Evolutionary conservation across 768 basidiomycete genomes (phyloP).

Genomic region (Macrolepiota albuminosa): DNA sequence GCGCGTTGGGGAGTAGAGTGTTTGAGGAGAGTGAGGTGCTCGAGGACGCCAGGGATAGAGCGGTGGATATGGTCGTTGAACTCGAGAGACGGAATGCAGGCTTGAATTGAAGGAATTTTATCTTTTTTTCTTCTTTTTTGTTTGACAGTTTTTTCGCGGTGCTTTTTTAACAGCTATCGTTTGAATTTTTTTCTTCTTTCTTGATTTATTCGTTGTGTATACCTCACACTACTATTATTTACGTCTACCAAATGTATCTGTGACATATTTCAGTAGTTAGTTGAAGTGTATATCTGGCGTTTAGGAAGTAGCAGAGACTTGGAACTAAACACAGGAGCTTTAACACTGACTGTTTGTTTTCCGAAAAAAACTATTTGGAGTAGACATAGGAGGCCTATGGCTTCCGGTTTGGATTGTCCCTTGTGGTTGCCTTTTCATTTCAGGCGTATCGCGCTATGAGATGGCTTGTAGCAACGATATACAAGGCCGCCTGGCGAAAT

Average conservation of each 20-base stretch:
- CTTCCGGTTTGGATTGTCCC: no score
- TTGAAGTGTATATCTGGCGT: no score
- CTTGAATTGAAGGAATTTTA: background rate
- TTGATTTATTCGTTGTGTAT: background rate
- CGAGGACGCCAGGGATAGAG: conserved; percentile 74
- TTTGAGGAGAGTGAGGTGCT: conserved; percentile 37
- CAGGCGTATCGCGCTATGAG: no score
- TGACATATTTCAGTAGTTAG: no score
- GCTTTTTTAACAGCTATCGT: background rate
- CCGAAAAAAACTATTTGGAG: no score
- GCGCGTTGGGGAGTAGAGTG: conserved; percentile 46
- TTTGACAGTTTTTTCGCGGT: no score
- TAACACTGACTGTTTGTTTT: no score
- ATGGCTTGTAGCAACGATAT: no score
- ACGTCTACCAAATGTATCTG: background rate
- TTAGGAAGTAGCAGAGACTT: no score
- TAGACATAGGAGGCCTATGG: no score
- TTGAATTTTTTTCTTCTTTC: background rate
- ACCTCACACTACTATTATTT: background rate
- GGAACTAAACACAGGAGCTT: no score
- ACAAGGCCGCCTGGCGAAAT: conserved; percentile 56
- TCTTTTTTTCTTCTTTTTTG: background rate
- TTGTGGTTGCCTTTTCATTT: no score
- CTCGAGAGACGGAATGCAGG: conserved; percentile 29
- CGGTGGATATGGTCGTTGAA: conserved; percentile 64